A percentile compares a stretch with the other conserved stretches of the same genome.
Evolutionary conservation across 2,329 filamentous ascomycete genomes (phyloP).

Genomic region (Aureobasidium sp.): DNA sequence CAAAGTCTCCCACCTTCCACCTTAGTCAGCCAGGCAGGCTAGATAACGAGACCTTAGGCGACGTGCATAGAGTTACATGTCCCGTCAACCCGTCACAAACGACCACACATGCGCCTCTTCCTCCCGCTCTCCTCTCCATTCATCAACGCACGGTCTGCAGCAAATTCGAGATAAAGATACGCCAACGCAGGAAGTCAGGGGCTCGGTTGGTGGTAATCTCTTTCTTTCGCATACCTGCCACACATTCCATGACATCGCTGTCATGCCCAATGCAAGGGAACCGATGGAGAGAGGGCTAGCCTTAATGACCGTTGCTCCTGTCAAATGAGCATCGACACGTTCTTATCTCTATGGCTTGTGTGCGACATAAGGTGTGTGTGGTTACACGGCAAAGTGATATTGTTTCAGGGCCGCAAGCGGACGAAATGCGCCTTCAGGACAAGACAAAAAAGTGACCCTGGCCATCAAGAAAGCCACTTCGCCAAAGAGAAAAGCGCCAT

Average conservation of each 20-base stretch:
- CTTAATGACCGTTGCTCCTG: neutral
- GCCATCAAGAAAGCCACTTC: neutral
- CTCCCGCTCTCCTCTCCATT: neutral
- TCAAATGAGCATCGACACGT: neutral
- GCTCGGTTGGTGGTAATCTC: constrained; percentile 6
- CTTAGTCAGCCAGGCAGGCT: neutral
- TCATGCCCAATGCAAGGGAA: neutral
- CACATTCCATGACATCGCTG: neutral
- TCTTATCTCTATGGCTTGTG: neutral
- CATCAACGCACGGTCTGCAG: neutral
- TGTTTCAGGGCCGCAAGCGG: neutral
- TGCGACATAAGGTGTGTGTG: neutral
- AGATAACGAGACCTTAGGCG: neutral
- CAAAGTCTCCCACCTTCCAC: too few species aligned
- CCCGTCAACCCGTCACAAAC: neutral
- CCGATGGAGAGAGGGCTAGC: neutral
- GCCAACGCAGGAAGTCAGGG: constrained; percentile 1
- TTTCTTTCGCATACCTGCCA: neutral
- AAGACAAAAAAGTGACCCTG: neutral
- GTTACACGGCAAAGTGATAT: neutral
- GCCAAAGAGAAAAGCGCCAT: neutral
- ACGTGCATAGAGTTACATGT: neutral
- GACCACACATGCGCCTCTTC: neutral
- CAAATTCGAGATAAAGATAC: neutral
- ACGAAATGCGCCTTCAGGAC: too few species aligned